Conservation (phyloP, 768 basidiomycete genomes). For the Suillus decipiens region DNA sequence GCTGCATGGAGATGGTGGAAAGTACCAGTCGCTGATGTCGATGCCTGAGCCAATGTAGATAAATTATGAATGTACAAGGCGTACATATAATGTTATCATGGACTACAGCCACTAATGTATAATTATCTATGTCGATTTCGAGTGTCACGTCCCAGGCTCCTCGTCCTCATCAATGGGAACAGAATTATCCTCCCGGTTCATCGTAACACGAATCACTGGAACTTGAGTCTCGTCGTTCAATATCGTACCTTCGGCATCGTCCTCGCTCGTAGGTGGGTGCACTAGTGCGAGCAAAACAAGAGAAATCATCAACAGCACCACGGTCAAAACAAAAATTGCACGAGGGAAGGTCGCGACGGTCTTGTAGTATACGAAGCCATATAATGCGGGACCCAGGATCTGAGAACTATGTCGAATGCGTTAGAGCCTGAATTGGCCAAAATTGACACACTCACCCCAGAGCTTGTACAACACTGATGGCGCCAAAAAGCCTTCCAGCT, state of each 20-base stretch:
- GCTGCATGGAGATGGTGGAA: slow-evolving; percentile 65
- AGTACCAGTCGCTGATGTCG: slow-evolving; percentile 18
- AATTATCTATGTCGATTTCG: background rate
- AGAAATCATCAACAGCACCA: slow-evolving; percentile 40
- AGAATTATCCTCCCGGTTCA: slow-evolving; percentile 6
- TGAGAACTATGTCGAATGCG: slow-evolving; percentile 46
- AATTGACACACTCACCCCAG: slow-evolving; percentile 46
- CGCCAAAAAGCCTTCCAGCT: slow-evolving; percentile 78
- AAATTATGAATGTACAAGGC: background rate
- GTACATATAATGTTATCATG: background rate
- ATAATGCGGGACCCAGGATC: slow-evolving; percentile 71
- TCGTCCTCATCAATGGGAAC: slow-evolving; percentile 10
- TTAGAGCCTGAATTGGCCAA: background rate
- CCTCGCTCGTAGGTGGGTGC: slow-evolving; percentile 33
- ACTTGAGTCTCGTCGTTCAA: slow-evolving; percentile 4
- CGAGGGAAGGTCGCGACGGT: slow-evolving; percentile 73
- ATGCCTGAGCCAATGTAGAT: slow-evolving; percentile 17
- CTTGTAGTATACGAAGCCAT: slow-evolving; percentile 66
- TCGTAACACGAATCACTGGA: slow-evolving; percentile 4
- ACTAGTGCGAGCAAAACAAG: slow-evolving; percentile 51
- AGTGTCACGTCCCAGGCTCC: background rate
- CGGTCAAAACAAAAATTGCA: slow-evolving; percentile 65
- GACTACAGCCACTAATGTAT: background rate
- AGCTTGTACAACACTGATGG: slow-evolving; percentile 71
- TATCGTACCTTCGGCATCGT: background rate